Evolutionary conservation across 2,329 filamentous ascomycete species (phyloP).

Genomic region (Clonostachys solani): DNA sequence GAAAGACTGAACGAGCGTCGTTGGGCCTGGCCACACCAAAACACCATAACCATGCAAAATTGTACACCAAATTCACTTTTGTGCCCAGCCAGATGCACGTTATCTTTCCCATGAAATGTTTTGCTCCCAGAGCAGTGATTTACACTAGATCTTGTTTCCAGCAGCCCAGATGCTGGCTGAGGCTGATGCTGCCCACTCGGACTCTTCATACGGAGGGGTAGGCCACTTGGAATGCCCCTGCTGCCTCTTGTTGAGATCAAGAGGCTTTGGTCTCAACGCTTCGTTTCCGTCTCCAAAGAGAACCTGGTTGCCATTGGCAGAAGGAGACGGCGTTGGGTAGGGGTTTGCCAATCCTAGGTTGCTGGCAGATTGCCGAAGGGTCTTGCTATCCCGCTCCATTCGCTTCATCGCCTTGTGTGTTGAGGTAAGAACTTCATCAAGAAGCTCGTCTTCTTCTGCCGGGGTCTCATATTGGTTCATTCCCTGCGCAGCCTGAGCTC

Average conservation of each 20-base stretch:
- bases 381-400: conserved; percentile 48
- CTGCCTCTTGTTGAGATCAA: conserved; percentile 61
- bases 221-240: conserved; percentile 71
- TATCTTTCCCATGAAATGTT: not conserved
- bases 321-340: conserved; percentile 67
- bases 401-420: conserved; percentile 72
- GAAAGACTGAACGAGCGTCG: not conserved
- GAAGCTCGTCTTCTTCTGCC: conserved; percentile 91
- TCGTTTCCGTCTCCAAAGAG: conserved; percentile 67
- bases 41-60: conserved; percentile 3
- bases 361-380: conserved; percentile 59
- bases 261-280: conserved; percentile 62
- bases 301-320: conserved; percentile 75
- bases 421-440: conserved; percentile 82
- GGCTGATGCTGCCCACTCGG: conserved; percentile 83
- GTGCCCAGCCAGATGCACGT: not conserved
- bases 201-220: conserved; percentile 91
- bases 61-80: conserved; percentile 3
- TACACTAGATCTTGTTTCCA: conserved; percentile 53
- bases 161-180: conserved; percentile 78
- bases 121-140: not conserved
- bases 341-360: conserved; percentile 56
- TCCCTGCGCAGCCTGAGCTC: conserved; percentile 69
- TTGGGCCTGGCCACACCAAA: conserved; percentile 2
- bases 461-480: conserved; percentile 88